These are phyloP conservation scores for Debaryomyces prosopidis DNA, from an alignment of 805 yeast genomes.

Conservation along the genomic window DNA sequence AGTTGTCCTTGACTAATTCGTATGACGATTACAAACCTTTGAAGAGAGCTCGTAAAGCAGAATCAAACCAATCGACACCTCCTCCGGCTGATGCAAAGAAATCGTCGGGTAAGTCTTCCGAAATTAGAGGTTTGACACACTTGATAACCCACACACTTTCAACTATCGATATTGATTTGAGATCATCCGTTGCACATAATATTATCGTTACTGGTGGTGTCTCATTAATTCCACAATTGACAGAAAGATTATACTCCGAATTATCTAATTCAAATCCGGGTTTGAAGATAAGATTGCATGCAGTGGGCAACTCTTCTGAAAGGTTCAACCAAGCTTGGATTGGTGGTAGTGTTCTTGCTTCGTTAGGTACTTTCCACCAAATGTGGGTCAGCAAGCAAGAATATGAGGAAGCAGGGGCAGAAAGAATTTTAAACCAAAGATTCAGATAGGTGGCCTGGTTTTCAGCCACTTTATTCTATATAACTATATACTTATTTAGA, in stretches of 20 bases:
- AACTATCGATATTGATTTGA: slow-evolving; percentile 73
- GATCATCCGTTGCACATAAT: slow-evolving; percentile 86
- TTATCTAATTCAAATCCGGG: slow-evolving; percentile 74
- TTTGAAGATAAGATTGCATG: slow-evolving; percentile 77
- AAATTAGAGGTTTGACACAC: slow-evolving; percentile 55
- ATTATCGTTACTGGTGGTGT: slow-evolving; percentile 85
- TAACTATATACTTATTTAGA: not conserved
- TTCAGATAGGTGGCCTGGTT: slow-evolving; percentile 55
- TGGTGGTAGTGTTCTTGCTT: slow-evolving; percentile 86
- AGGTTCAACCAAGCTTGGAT: slow-evolving; percentile 85
- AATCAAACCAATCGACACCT: slow-evolving; percentile 32
- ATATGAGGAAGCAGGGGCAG: slow-evolving; percentile 85
- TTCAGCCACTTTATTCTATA: not conserved
- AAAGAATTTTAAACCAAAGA: slow-evolving; percentile 74
- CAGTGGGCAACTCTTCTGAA: slow-evolving; percentile 76
- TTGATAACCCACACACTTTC: slow-evolving; percentile 57
- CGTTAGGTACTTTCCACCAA: slow-evolving; percentile 93
- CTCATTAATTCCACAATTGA: slow-evolving; percentile 77
- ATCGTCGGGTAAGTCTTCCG: slow-evolving; percentile 7
- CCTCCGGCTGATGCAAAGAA: slow-evolving; percentile 16
- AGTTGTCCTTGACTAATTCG: slow-evolving; percentile 44
- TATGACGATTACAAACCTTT: slow-evolving; percentile 71
- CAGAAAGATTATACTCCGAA: slow-evolving; percentile 74
- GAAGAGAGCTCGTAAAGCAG: slow-evolving; percentile 55
- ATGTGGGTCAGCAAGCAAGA: slow-evolving; percentile 89